These are phyloP conservation scores for Beauveria asiatica DNA, from an alignment of 2,329 filamentous ascomycete genomes.

Conservation along the genomic window DNA sequence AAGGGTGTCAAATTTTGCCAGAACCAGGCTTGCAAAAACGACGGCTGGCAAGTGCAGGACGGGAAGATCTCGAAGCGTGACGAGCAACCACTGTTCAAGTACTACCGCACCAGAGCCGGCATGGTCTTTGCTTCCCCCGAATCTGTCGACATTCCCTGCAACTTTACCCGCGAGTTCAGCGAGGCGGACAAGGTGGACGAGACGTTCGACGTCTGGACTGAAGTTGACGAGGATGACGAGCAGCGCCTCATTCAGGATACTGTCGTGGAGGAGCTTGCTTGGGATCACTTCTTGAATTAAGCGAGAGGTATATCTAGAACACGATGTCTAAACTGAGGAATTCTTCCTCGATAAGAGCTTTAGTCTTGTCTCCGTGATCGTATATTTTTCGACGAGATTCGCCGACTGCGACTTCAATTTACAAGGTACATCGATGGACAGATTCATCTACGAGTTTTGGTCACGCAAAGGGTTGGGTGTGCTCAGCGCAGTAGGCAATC, in stretches of 20 bases:
- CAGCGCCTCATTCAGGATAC: slow-evolving; percentile 13
- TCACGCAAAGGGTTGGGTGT: no score
- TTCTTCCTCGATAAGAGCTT: no score
- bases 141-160: slow-evolving; percentile 6
- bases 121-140: slow-evolving; percentile 14
- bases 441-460: no score
- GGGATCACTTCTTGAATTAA: not conserved
- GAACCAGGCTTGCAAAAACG: slow-evolving; percentile 16
- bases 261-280: slow-evolving; percentile 12
- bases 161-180: slow-evolving; percentile 13
- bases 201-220: slow-evolving; percentile 10
- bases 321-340: no score
- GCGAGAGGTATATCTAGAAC: not conserved
- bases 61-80: slow-evolving; percentile 8
- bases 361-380: no score
- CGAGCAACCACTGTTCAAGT: slow-evolving; percentile 13
- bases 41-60: slow-evolving; percentile 16
- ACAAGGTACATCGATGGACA: no score
- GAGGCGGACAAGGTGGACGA: slow-evolving; percentile 9
- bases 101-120: slow-evolving; percentile 14
- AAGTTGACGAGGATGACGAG: not conserved
- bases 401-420: no score
- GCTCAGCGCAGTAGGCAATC: no score
- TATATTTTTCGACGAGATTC: no score
- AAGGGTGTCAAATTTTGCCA: slow-evolving; percentile 14